Evolutionary conservation across 2,329 filamentous ascomycete genomes (phyloP).

Genomic region (Diaporthe nobilis): DNA sequence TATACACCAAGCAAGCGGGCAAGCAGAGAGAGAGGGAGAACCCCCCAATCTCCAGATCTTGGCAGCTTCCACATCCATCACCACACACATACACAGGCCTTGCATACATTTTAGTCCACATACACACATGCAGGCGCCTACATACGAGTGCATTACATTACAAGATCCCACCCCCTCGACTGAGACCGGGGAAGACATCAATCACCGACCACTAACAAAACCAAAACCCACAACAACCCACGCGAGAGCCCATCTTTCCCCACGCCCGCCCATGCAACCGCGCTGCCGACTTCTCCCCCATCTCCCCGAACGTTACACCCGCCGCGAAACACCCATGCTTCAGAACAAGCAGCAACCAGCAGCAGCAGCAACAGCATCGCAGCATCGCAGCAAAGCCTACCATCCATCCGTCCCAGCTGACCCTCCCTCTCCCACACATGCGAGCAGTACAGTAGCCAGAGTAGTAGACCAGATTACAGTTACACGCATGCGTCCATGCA

Average conservation of each 20-base stretch:
- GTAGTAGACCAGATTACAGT: background rate
- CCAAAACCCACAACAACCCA: background rate
- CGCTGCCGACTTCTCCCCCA: background rate
- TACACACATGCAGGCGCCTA: background rate
- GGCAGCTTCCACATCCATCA: slow-evolving; percentile 4
- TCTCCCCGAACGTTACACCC: slow-evolving; percentile 10
- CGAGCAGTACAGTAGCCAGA: no score
- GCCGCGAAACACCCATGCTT: background rate
- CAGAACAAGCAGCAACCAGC: background rate
- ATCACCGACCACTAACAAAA: background rate
- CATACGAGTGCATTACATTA: background rate
- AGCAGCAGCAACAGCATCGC: background rate
- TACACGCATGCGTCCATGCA: background rate
- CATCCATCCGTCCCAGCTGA: background rate
- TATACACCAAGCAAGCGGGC: background rate
- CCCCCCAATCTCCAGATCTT: background rate
- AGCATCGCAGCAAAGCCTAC: background rate
- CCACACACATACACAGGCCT: background rate
- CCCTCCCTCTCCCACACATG: background rate
- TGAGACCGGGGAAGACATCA: background rate
- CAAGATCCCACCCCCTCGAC: background rate
- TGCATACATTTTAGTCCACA: background rate
- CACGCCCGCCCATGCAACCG: no score
- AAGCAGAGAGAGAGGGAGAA: background rate
- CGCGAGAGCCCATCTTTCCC: background rate